phyloP scores from a whole-genome alignment of 1,139 yeast species.

The Tardiomyces digboiensis region DNA sequence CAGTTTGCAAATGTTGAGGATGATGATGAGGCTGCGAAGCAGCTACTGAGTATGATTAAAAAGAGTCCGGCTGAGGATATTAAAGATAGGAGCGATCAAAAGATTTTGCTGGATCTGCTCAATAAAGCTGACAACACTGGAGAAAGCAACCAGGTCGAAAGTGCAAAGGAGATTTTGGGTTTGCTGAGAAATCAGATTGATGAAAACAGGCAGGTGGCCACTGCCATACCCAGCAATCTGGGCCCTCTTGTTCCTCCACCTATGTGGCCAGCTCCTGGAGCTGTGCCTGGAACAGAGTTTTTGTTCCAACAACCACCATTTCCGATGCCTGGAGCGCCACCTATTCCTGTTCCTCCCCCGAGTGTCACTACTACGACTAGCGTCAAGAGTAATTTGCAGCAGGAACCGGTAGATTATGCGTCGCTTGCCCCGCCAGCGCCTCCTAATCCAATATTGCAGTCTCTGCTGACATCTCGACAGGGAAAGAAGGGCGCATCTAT shows the following conservation, averaged over 20 bases:
- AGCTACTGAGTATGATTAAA: conserved; percentile 16
- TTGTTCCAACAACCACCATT: neutral
- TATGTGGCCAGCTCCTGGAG: conserved; percentile 3
- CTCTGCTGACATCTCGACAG: conserved; percentile 16
- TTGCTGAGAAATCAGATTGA: conserved; percentile 17
- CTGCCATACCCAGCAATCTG: conserved; percentile 3
- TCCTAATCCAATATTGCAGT: conserved; percentile 20
- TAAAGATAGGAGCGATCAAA: conserved; percentile 12
- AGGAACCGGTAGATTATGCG: neutral
- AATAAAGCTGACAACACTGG: conserved; percentile 11
- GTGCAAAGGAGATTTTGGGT: conserved; percentile 24
- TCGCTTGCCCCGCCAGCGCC: conserved; percentile 20
- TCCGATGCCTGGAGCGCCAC: neutral
- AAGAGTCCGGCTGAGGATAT: conserved; percentile 4
- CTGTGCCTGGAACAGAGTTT: conserved; percentile 2
- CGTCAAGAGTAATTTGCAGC: neutral
- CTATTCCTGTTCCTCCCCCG: conserved; percentile 1
- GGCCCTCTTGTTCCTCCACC: too few relatives aligned
- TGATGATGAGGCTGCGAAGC: conserved; percentile 1
- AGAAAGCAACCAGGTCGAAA: conserved; percentile 17
- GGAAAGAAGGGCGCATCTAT: conserved; percentile 5
- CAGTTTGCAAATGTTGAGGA: neutral
- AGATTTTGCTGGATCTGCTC: conserved; percentile 21
- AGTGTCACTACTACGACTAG: neutral
- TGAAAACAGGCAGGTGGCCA: neutral